A percentile compares a stretch with the other conserved stretches of the same genome.
These are phyloP conservation scores for Goffeauzyma gilvescens DNA, from an alignment of 768 basidiomycete genomes.

Conservation along the genomic window DNA sequence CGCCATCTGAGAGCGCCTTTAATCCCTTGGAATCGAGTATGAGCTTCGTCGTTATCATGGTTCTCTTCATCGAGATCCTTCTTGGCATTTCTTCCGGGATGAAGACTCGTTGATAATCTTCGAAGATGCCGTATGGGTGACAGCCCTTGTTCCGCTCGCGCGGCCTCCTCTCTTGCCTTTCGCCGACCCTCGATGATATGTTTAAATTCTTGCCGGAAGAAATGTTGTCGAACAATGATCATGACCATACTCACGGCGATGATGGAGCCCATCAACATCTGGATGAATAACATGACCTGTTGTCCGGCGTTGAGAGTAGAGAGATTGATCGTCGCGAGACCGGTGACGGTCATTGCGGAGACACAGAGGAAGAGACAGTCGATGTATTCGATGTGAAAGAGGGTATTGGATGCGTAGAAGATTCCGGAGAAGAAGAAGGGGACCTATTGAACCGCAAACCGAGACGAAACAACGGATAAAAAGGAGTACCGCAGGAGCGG, in stretches of 20 bases:
- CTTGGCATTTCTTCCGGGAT: too few species aligned
- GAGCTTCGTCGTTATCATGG: too few species aligned
- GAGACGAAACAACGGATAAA: background rate
- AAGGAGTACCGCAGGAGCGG: background rate
- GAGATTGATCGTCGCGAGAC: constrained; percentile 32
- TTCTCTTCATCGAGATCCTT: too few species aligned
- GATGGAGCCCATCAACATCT: constrained; percentile 40
- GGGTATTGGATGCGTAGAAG: constrained; percentile 61
- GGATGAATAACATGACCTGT: constrained; percentile 32
- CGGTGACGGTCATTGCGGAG: constrained; percentile 31
- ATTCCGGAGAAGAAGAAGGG: constrained; percentile 63
- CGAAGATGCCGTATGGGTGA: constrained; percentile 5
- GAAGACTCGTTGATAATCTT: too few species aligned
- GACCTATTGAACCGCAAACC: constrained; percentile 27
- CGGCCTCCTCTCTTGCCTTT: constrained; percentile 6
- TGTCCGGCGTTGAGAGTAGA: constrained; percentile 28
- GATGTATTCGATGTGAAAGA: constrained; percentile 30
- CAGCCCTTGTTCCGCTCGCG: background rate
- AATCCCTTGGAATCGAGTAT: too few species aligned
- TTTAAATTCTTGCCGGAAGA: constrained; percentile 26
- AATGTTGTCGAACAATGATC: constrained; percentile 29
- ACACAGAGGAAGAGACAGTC: constrained; percentile 32
- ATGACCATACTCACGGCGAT: constrained; percentile 28
- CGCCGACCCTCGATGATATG: constrained; percentile 23
- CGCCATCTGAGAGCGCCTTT: too few species aligned